Percentiles rank a stretch among this genome's conserved stretches.
Evolutionary conservation across 2,329 filamentous ascomycete genomes (phyloP).

Genomic region (Seiridium unicorne): DNA sequence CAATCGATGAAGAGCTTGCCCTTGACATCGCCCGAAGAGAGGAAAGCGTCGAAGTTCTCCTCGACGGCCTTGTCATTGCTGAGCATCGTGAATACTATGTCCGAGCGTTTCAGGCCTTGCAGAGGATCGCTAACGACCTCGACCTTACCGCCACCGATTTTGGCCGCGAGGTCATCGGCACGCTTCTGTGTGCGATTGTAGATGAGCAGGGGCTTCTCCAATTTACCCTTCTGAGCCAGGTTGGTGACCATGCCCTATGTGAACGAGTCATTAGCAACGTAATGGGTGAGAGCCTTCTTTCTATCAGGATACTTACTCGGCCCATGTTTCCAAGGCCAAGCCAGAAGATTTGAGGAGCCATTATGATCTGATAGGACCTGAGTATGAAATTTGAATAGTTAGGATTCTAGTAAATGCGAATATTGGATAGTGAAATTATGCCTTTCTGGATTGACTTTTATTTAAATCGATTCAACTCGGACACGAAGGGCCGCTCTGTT

Average conservation of each 20-base stretch:
- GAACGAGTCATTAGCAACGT: no score
- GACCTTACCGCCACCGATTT: slow-evolving; percentile 60
- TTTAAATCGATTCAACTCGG: no score
- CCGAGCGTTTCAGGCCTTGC: slow-evolving; percentile 65
- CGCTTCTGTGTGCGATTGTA: slow-evolving; percentile 76
- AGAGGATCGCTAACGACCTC: slow-evolving; percentile 61
- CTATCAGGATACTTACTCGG: slow-evolving; percentile 49
- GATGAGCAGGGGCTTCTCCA: slow-evolving; percentile 70
- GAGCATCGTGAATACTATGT: slow-evolving; percentile 81
- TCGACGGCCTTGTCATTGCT: slow-evolving; percentile 75
- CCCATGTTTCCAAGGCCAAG: slow-evolving; percentile 90
- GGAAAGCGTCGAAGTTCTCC: slow-evolving; percentile 51
- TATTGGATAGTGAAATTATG: no score
- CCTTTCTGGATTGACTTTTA: no score
- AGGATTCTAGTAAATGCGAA: no score
- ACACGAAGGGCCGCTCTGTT: no score
- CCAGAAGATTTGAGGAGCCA: slow-evolving; percentile 67
- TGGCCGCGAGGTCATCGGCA: slow-evolving; percentile 60
- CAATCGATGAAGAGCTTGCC: slow-evolving; percentile 84
- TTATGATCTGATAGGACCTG: slow-evolving; percentile 20
- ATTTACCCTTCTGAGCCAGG: slow-evolving; percentile 72
- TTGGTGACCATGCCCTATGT: slow-evolving; percentile 79
- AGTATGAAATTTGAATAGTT: background rate
- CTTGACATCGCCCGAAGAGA: slow-evolving; percentile 49
- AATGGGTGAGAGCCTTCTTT: no score